Evolutionary conservation across 768 basidiomycete species (phyloP).

Genomic region (Tricholomella constricta): DNA sequence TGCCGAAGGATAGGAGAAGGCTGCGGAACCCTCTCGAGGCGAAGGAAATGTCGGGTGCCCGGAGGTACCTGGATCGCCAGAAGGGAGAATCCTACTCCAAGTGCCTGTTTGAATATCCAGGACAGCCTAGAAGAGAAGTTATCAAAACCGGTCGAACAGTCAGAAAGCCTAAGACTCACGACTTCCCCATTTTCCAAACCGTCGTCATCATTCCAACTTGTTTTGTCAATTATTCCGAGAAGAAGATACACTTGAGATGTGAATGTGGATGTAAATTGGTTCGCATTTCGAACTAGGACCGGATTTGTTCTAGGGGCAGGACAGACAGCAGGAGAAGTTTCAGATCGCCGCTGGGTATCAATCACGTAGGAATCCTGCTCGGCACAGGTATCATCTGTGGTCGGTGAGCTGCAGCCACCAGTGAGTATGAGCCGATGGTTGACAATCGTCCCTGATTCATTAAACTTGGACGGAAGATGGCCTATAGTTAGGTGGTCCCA

Average conservation of each 20-base stretch:
- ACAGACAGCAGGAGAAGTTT: conserved; percentile 49
- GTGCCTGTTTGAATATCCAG: conserved; percentile 59
- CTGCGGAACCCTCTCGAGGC: conserved; percentile 72
- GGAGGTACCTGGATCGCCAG: conserved; percentile 69
- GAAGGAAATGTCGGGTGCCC: conserved; percentile 55
- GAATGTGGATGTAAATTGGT: conserved; percentile 56
- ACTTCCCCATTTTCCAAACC: conserved; percentile 72
- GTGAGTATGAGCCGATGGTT: conserved; percentile 51
- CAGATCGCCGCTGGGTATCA: conserved; percentile 37
- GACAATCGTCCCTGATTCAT: conserved; percentile 63
- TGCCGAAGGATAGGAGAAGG: conserved; percentile 51
- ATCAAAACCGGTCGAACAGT: conserved; percentile 1
- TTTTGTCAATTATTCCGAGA: conserved; percentile 65
- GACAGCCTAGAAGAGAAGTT: conserved; percentile 47
- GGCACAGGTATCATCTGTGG: conserved; percentile 54
- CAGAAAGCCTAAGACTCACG: conserved; percentile 39
- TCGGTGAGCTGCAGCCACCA: conserved; percentile 60
- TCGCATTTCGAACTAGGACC: conserved; percentile 61
- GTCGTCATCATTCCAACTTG: conserved; percentile 66
- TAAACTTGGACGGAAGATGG: conserved; percentile 40
- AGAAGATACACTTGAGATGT: conserved; percentile 66
- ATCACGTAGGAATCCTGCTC: conserved; percentile 59
- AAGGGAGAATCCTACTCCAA: conserved; percentile 75
- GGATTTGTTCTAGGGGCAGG: conserved; percentile 68
- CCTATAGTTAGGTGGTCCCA: conserved; percentile 57